Evolutionary conservation across 139 green algal species (phyloP).

Genomic region (Yamagishiella unicocca): DNA sequence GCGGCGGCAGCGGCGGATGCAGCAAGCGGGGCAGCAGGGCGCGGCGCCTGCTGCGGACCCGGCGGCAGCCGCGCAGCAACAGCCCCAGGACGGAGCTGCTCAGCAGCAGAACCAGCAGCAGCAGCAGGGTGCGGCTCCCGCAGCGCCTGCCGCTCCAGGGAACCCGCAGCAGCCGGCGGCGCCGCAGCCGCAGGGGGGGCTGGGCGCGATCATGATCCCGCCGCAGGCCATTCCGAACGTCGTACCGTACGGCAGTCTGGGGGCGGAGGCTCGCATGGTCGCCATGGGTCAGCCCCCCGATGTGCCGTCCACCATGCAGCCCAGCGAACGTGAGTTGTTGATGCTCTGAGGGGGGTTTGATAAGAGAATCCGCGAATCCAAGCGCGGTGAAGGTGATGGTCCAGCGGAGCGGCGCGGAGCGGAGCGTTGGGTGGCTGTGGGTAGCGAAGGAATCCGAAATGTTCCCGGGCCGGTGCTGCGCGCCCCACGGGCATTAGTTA

Average conservation of each 20-base stretch:
- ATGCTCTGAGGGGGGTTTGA: too few species aligned
- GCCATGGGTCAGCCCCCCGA: slow-evolving; percentile 14
- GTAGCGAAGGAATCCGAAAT: too few species aligned
- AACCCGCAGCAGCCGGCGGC: not conserved
- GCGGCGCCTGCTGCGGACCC: not conserved
- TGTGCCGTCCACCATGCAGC: slow-evolving; percentile 29
- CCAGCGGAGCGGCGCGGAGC: too few species aligned
- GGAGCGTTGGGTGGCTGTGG: too few species aligned
- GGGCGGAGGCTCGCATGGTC: slow-evolving; percentile 15
- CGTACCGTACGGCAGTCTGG: slow-evolving; percentile 12
- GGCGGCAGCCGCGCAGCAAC: not conserved
- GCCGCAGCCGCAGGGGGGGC: not conserved
- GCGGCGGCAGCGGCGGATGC: slow-evolving; percentile 11
- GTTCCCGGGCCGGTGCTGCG: too few species aligned
- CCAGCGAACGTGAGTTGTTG: slow-evolving; percentile 18
- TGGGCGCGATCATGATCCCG: not conserved
- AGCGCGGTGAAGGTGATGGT: too few species aligned
- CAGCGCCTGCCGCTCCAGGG: not conserved
- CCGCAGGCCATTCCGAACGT: not conserved
- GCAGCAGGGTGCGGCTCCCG: not conserved
- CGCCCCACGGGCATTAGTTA: too few species aligned
- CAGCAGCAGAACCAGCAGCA: slow-evolving; percentile 9
- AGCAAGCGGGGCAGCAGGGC: not conserved
- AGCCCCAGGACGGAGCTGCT: slow-evolving; percentile 9
- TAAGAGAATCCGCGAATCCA: too few species aligned